These are phyloP conservation scores for Penicillium sumatraense DNA, from an alignment of 2,329 filamentous ascomycete species.

Conservation along the genomic window DNA sequence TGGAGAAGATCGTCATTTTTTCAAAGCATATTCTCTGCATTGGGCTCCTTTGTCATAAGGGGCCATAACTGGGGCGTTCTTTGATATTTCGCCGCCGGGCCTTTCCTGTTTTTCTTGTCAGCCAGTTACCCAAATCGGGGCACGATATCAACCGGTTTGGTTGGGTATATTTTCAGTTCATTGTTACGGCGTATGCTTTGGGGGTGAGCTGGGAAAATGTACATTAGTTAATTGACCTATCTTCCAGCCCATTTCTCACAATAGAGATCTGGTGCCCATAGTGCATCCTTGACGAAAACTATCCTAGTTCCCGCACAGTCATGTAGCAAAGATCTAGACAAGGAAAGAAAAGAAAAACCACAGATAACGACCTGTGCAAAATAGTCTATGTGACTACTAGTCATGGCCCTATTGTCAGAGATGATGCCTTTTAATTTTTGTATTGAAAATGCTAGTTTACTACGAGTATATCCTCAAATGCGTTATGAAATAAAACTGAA, in stretches of 20 bases:
- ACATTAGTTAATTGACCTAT: slow-evolving; percentile 10
- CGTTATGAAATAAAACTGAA: too few relatives aligned
- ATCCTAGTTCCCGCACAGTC: too few relatives aligned
- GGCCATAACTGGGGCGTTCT: not conserved
- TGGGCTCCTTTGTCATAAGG: not conserved
- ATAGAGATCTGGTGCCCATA: slow-evolving; percentile 2
- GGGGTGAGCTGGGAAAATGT: slow-evolving; percentile 4
- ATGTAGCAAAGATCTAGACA: too few relatives aligned
- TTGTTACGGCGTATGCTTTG: slow-evolving; percentile 9
- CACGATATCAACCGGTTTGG: slow-evolving; percentile 7
- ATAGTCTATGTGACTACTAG: too few relatives aligned
- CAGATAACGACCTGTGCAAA: too few relatives aligned
- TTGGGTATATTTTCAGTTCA: slow-evolving; percentile 3
- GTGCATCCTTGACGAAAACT: not conserved
- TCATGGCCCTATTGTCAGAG: too few relatives aligned
- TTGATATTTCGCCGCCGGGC: not conserved
- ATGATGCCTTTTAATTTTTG: too few relatives aligned
- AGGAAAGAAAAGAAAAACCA: too few relatives aligned
- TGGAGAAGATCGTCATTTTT: not conserved
- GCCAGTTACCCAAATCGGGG: not conserved
- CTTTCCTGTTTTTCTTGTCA: not conserved
- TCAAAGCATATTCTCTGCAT: not conserved
- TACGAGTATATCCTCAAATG: too few relatives aligned
- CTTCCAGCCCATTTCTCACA: slow-evolving; percentile 2
- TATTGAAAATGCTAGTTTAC: too few relatives aligned